Evolutionary conservation across 2,329 filamentous ascomycete genomes (phyloP).

Genomic region (Hypoxylon sp.): DNA sequence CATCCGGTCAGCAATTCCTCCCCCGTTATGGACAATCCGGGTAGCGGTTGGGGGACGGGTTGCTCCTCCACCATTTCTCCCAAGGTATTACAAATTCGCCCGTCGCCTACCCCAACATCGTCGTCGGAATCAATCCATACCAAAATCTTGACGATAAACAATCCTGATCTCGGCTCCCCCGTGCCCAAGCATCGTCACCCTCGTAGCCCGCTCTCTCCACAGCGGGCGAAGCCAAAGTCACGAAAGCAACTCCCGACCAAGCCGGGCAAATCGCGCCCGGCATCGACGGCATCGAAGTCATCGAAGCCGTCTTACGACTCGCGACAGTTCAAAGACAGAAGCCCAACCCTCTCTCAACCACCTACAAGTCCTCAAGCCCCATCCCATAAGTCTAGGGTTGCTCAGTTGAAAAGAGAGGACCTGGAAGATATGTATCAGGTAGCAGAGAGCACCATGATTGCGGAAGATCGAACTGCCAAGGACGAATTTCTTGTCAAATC

Average conservation of each 20-base stretch:
- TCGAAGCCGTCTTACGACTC: conserved; percentile 15
- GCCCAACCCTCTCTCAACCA: conserved; percentile 7
- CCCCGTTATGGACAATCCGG: conserved; percentile 7
- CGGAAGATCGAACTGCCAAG: conserved; percentile 50
- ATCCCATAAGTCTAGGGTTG: conserved; percentile 20
- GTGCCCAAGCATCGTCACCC: conserved; percentile 34
- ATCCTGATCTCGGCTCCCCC: conserved; percentile 37
- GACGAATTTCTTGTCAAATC: conserved; percentile 66
- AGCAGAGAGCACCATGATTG: background rate
- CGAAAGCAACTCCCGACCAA: conserved; percentile 47
- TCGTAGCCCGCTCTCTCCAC: conserved; percentile 24
- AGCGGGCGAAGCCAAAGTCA: conserved; percentile 34
- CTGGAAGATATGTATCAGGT: background rate
- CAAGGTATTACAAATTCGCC: conserved; percentile 48
- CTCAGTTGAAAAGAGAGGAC: conserved; percentile 22
- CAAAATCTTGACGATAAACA: conserved; percentile 30
- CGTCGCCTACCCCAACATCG: conserved; percentile 47
- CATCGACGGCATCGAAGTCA: conserved; percentile 5
- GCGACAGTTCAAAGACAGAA: conserved; percentile 33
- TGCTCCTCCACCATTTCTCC: conserved; percentile 48
- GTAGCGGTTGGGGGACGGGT: conserved; percentile 30
- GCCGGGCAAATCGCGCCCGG: conserved; percentile 37
- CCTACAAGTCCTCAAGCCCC: conserved; percentile 16
- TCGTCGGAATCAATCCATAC: conserved; percentile 46
- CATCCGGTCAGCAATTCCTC: conserved; percentile 8